phyloP scores from a whole-genome alignment of 768 basidiomycete genomes.

The Leccinum incarnatum region DNA sequence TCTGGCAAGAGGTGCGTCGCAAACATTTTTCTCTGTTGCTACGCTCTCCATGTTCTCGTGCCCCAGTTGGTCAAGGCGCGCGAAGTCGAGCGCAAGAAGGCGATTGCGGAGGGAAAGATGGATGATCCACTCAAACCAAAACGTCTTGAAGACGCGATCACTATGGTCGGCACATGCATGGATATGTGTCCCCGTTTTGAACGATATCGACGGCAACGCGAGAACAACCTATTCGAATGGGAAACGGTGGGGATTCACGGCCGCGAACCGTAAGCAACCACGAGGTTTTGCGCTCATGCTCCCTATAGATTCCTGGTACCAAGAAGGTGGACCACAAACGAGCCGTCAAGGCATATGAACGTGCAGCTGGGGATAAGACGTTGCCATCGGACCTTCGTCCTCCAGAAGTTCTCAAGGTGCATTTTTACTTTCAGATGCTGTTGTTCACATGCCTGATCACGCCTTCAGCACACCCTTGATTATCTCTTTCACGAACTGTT shows the following conservation, averaged over 20 bases:
- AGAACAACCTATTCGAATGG: slow-evolving; percentile 83
- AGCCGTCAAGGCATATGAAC: slow-evolving; percentile 94
- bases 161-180: slow-evolving; percentile 88
- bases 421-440: slow-evolving; percentile 8
- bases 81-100: slow-evolving; percentile 65
- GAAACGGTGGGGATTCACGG: slow-evolving; percentile 61
- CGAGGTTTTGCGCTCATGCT: slow-evolving; percentile 33
- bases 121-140: slow-evolving; percentile 80
- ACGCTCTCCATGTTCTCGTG: slow-evolving; percentile 22
- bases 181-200: slow-evolving; percentile 97
- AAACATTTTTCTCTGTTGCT: slow-evolving; percentile 8
- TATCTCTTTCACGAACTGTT: slow-evolving; percentile 89
- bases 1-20: slow-evolving; percentile 66
- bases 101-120: slow-evolving; percentile 83
- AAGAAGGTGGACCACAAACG: slow-evolving; percentile 80
- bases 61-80: slow-evolving; percentile 68
- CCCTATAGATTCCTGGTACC: slow-evolving; percentile 70
- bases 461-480: slow-evolving; percentile 72
- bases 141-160: slow-evolving; percentile 84
- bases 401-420: slow-evolving; percentile 75
- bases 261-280: slow-evolving; percentile 1
- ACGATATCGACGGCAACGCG: slow-evolving; percentile 83
- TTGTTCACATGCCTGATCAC: neutral
- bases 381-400: slow-evolving; percentile 91
- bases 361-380: slow-evolving; percentile 89